Base-by-base conservation (phyloP, 2,329 filamentous ascomycete species). In the Cladosporium sp. region DNA sequence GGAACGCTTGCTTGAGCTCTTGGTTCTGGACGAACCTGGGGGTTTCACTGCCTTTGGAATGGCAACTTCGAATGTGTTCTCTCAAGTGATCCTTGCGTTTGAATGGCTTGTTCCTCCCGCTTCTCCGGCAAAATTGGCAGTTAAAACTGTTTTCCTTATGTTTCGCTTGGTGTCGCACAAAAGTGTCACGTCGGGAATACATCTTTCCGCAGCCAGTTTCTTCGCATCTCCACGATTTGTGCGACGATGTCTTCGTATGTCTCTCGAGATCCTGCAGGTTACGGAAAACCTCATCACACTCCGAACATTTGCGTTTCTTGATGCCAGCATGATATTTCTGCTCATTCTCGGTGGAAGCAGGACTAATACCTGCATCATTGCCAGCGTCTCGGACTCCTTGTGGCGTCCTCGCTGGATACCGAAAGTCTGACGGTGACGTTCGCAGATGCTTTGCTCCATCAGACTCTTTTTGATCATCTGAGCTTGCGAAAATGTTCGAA, bases 211-310 rank as follows among this genome's bases (percentile, higher is more conserved):
- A 50, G 9, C 31, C 40, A 3, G 40, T 7, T 16, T 37, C 40
- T 10, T 9, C 10, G n/a, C 48, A 50, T 22, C 38, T 35, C 48
- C 48, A 50, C 13, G 48, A 40, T 28, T 43, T 50, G 40, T 50
- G 48, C 2, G 40, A 38, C 6, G 38, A 37, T 14, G 11, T 22
- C 14, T 50, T 16, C 9, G 48, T 38, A n/a, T 50, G 48, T 11
- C 37, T 32, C 19, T 43, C 33, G 11, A 50, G 32, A 3, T 14
- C 40, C 16, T 34, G 32, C 9, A 50, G 40, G 18, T 34, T 50
- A 7, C 9, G 16, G 11, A 50, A 50, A 8, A 28, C 4, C 11
- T 8, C 31, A 16, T n/a, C 4, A 9, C 48, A 50, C 40, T 50
- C 48, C 6, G 38, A 49, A 22, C 46, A 49, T 4, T 18, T n/a